Evolutionary conservation across 164 flowering plant species (phyloP).

Genomic region (Brasenia schreberi): DNA sequence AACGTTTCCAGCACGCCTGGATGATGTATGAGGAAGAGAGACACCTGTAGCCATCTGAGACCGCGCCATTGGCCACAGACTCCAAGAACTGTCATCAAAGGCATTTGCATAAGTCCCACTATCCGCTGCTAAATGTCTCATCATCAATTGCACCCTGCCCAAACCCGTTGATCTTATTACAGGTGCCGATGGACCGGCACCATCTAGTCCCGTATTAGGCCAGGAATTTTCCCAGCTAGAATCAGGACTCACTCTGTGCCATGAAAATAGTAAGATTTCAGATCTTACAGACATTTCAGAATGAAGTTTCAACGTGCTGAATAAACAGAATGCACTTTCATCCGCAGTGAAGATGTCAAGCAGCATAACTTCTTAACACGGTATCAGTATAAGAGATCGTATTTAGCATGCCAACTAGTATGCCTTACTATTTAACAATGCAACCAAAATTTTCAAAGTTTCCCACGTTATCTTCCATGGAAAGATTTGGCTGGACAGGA

Average conservation of each 20-base stretch:
- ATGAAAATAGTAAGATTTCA: background rate
- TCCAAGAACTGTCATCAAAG: constrained; percentile 74
- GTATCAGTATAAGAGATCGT: no score
- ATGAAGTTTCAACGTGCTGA: no score
- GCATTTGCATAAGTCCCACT: constrained; percentile 88
- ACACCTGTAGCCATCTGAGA: constrained; percentile 37
- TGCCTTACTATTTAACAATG: no score
- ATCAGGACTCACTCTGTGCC: constrained; percentile 44
- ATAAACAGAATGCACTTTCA: no score
- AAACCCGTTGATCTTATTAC: constrained; percentile 60
- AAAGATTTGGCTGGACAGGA: no score
- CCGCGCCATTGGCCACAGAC: constrained; percentile 60
- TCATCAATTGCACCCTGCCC: constrained; percentile 89
- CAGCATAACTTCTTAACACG: no score
- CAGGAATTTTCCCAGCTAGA: constrained; percentile 56
- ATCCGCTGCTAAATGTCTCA: constrained; percentile 94
- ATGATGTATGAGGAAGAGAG: constrained; percentile 30
- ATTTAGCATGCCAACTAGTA: no score
- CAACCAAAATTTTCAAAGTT: no score
- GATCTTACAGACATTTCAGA: no score
- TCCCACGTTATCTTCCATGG: no score
- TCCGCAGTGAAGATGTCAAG: no score
- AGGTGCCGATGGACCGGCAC: constrained; percentile 72
- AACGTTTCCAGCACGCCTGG: constrained; percentile 10
- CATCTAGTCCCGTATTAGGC: constrained; percentile 62